Percentiles rank a stretch among this genome's conserved stretches.
phyloP scores from a whole-genome alignment of 2,329 filamentous ascomycete species.

The Ophiostoma ips region DNA sequence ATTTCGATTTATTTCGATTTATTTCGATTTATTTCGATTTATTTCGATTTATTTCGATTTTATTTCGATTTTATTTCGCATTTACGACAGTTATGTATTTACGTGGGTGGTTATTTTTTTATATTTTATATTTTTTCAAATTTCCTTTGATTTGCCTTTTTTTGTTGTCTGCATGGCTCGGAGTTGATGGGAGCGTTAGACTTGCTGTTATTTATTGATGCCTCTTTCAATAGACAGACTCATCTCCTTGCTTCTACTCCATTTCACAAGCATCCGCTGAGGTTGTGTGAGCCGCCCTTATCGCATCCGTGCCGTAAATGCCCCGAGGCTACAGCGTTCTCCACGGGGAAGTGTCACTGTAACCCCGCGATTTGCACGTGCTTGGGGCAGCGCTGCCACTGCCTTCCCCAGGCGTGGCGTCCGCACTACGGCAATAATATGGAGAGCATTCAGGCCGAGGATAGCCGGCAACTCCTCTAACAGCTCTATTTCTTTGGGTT shows the following conservation, averaged over 20 bases:
- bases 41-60: background rate
- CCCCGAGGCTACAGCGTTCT: no score
- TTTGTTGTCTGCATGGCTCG: no score
- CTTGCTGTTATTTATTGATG: no score
- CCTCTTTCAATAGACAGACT: no score
- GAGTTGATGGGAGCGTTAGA: no score
- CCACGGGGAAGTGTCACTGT: no score
- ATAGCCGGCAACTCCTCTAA: slow-evolving; percentile 6
- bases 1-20: background rate
- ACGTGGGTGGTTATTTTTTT: background rate
- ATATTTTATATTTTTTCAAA: background rate
- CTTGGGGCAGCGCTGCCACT: background rate
- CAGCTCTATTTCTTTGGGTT: background rate
- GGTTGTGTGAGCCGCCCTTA: no score
- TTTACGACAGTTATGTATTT: background rate
- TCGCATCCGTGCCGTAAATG: no score
- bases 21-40: background rate
- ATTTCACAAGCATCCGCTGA: no score
- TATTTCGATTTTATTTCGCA: background rate
- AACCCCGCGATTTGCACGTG: slow-evolving; percentile 7
- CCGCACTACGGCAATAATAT: background rate
- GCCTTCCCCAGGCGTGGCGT: background rate
- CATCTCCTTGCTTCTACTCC: no score
- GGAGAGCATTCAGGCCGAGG: slow-evolving; percentile 5
- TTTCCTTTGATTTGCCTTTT: background rate